Percentiles rank a stretch among this genome's conserved stretches.
phyloP scores from a whole-genome alignment of 163 green algal genomes.

The Scenedesmus sp. region DNA sequence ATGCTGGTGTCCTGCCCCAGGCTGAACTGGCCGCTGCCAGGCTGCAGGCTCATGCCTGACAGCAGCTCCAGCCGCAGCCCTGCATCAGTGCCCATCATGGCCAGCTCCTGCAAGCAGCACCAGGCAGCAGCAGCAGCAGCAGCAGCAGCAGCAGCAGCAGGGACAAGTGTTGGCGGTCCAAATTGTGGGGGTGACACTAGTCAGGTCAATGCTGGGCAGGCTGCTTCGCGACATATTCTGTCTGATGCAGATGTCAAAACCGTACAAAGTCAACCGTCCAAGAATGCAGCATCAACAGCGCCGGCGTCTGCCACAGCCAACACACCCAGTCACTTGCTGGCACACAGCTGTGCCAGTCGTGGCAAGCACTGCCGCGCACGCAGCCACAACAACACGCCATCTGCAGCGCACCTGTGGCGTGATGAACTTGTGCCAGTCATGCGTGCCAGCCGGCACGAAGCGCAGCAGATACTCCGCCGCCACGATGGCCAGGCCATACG shows the following conservation, averaged over 20 bases:
- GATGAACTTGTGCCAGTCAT: slow-evolving; percentile 94
- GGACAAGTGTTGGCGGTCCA: too few species aligned
- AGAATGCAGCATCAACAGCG: too few species aligned
- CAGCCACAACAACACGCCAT: background rate
- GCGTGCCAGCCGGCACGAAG: slow-evolving; percentile 87
- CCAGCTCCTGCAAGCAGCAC: slow-evolving; percentile 78
- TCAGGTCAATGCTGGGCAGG: too few species aligned
- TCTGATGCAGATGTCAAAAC: too few species aligned
- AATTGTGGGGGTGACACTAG: too few species aligned
- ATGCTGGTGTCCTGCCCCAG: slow-evolving; percentile 10
- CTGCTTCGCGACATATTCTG: too few species aligned
- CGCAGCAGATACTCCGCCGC: slow-evolving; percentile 89
- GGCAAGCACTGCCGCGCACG: background rate
- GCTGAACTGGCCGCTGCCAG: slow-evolving; percentile 25
- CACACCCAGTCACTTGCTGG: too few species aligned
- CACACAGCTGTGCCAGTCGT: background rate
- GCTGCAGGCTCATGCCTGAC: slow-evolving; percentile 82
- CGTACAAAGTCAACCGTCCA: too few species aligned
- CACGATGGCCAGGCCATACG: slow-evolving; percentile 89
- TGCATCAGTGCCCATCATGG: slow-evolving; percentile 64
- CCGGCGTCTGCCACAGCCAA: too few species aligned
- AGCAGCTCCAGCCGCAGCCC: slow-evolving; percentile 70
- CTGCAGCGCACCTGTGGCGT: slow-evolving; percentile 70
- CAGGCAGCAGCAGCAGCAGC: background rate
- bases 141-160: background rate